Percentiles rank a stretch among this genome's conserved stretches.
Conservation (phyloP, 2,329 filamentous ascomycete species). For the Aureobasidium sp. region DNA sequence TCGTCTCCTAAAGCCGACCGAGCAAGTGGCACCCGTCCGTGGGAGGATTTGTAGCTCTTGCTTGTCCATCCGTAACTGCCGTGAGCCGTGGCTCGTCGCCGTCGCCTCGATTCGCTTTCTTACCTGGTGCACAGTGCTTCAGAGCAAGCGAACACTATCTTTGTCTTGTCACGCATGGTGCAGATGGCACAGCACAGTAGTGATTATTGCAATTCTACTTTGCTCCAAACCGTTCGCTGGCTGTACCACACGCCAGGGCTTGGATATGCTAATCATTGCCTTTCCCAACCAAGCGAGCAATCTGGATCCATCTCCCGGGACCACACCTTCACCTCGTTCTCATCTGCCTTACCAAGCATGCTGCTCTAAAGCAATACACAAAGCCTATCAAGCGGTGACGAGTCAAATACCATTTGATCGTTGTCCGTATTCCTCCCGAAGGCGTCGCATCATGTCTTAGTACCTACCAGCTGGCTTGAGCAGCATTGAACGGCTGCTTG, state of each 20-base stretch:
- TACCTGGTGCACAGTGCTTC: not conserved
- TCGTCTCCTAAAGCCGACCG: not conserved
- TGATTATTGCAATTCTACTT: constrained; percentile 1
- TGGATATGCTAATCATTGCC: constrained; percentile 4
- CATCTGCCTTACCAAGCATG: constrained; percentile 9
- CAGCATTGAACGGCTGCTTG: constrained; percentile 5
- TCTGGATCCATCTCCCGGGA: constrained; percentile 10
- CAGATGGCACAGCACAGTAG: constrained; percentile 5
- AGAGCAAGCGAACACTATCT: constrained; percentile 5
- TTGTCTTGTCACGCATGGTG: constrained; percentile 9
- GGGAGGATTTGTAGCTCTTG: not conserved
- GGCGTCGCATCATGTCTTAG: constrained; percentile 9
- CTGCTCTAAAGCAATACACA: not conserved
- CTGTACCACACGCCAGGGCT: constrained; percentile 10
- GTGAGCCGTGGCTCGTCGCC: not conserved
- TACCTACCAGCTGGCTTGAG: constrained; percentile 3
- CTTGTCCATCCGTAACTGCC: constrained; percentile 8
- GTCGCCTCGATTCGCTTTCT: not conserved
- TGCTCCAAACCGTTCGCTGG: constrained; percentile 5
- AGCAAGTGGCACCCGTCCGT: not conserved
- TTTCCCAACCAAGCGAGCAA: constrained; percentile 12
- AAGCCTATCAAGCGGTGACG: constrained; percentile 9
- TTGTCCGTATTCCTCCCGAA: not conserved
- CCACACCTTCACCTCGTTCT: constrained; percentile 6
- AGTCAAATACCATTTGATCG: constrained; percentile 6